A percentile compares a stretch with the other conserved stretches of the same genome.
Evolutionary conservation across 768 basidiomycete genomes (phyloP).

Genomic region (Russula brevipes): DNA sequence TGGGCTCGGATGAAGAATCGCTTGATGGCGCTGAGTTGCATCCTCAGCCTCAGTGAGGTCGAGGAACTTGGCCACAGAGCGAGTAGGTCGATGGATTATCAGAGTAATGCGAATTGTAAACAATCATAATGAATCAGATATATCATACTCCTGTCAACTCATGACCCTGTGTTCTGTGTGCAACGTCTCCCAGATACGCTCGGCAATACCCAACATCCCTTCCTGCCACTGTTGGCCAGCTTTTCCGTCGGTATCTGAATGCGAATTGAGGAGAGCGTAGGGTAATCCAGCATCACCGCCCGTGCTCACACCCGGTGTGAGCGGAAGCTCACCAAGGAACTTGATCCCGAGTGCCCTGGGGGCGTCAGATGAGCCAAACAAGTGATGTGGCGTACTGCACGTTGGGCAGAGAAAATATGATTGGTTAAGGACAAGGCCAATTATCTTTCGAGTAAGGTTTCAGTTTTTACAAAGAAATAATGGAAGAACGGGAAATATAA

Average conservation of each 20-base stretch:
- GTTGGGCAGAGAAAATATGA: constrained; percentile 75
- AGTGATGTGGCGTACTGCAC: constrained; percentile 56
- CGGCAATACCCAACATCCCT: constrained; percentile 31
- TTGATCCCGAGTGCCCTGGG: constrained; percentile 53
- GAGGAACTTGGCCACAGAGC: background rate
- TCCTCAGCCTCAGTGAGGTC: background rate
- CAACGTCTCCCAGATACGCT: constrained; percentile 31
- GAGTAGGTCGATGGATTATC: background rate
- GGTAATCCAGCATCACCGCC: constrained; percentile 68
- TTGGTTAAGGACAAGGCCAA: constrained; percentile 84
- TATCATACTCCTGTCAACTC: background rate
- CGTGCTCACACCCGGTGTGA: constrained; percentile 67
- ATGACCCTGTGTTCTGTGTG: background rate
- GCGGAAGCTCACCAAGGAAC: constrained; percentile 75
- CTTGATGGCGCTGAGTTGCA: background rate
- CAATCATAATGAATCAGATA: background rate
- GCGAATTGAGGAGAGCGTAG: constrained; percentile 34
- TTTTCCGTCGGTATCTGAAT: constrained; percentile 9
- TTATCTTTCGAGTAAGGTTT: constrained; percentile 49
- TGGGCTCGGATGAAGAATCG: background rate
- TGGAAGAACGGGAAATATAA: constrained; percentile 28
- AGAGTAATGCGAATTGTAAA: background rate
- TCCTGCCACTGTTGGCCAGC: constrained; percentile 26
- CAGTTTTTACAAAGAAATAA: background rate
- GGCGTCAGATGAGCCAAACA: constrained; percentile 63